Evolutionary conservation across 192 early-diverging fungal genomes (phyloP).

Genomic region (Endogone sp.): DNA sequence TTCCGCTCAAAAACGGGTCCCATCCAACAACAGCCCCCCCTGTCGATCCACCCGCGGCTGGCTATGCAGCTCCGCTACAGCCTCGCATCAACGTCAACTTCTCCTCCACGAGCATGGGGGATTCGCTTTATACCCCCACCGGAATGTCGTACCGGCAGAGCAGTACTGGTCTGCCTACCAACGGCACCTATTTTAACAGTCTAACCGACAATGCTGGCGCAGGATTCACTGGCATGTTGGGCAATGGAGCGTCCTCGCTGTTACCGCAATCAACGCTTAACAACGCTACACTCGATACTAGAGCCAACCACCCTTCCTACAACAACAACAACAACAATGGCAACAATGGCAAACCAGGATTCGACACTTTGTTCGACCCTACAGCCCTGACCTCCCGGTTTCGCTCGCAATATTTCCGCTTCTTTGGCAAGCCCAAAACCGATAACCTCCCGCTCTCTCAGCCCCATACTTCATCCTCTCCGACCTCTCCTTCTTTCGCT

Average conservation of each 20-base stretch:
- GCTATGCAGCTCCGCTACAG: not conserved
- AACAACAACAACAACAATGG: too few relatives aligned
- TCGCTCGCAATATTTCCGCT: conserved; percentile 15
- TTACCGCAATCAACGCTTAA: not conserved
- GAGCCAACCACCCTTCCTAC: not conserved
- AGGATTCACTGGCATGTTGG: not conserved
- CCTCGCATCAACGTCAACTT: not conserved
- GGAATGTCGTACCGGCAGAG: not conserved
- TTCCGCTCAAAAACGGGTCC: not conserved
- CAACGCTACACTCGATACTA: not conserved
- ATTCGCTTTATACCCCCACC: not conserved
- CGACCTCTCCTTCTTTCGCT: conserved; percentile 4
- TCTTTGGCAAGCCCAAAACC: conserved; percentile 9
- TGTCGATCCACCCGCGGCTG: too few relatives aligned
- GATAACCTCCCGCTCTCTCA: conserved; percentile 19
- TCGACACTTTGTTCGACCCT: conserved; percentile 2
- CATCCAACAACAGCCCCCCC: not conserved
- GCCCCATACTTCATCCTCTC: not conserved
- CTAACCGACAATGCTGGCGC: not conserved
- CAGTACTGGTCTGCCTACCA: not conserved
- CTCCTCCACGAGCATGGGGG: not conserved
- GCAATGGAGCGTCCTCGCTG: not conserved
- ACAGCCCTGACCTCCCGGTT: conserved; percentile 19
- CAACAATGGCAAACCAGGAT: not conserved
- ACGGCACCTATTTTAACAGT: not conserved